Conservation (phyloP, 1,139 yeast genomes). For the Suhomyces terraborum region DNA sequence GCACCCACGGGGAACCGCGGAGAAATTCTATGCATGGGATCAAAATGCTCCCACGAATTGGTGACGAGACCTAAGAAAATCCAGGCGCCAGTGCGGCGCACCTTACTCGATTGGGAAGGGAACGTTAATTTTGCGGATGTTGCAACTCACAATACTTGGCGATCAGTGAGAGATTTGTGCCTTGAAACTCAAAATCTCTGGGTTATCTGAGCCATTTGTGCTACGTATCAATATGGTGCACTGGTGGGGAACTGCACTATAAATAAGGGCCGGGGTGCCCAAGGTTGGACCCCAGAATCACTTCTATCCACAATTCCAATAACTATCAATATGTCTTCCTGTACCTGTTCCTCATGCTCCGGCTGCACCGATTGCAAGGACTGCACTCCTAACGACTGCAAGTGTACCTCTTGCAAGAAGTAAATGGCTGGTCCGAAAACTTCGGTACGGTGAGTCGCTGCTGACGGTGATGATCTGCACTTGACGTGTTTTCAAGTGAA, state of each 20-base stretch:
- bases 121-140: background rate
- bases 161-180: background rate
- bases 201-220: background rate
- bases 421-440: background rate
- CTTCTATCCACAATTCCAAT: background rate
- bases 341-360: background rate
- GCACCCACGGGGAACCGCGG: conserved; percentile 1
- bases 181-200: background rate
- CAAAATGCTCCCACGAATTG: background rate
- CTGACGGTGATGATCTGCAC: no score
- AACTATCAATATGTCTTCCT: background rate
- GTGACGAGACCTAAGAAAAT: background rate
- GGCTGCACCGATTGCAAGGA: background rate
- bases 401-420: background rate
- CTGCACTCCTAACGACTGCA: background rate
- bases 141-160: background rate
- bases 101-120: background rate
- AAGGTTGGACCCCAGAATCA: background rate
- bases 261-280: background rate
- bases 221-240: no score
- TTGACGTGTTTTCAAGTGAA: no score
- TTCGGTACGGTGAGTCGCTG: no score
- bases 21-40: background rate
- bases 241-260: no score
- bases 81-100: background rate